phyloP scores from a whole-genome alignment of 78 protist genomes.

The slime mould (Dictyostelium discoideum) region dicty_2.7 NC_007090.3:3032001-3032500 shows the following conservation, averaged over 20 bases:
- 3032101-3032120: background rate
- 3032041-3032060: background rate
- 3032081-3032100: background rate
- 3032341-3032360: too few relatives aligned
- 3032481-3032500: background rate
- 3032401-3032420: background rate
- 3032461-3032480: background rate
- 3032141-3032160: too few relatives aligned
- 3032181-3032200: too few relatives aligned
- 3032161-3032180: too few relatives aligned
- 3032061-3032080: background rate
- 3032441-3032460: background rate
- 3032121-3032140: too few relatives aligned
- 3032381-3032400: background rate
- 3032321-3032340: too few relatives aligned
- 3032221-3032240: too few relatives aligned
- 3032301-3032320: too few relatives aligned
- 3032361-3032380: background rate
- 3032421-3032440: background rate
- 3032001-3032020: background rate
- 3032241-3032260: too few relatives aligned
- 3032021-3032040: background rate
- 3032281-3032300: too few relatives aligned
- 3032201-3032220: too few relatives aligned
- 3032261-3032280: too few relatives aligned